Base-by-base conservation (phyloP, 129 eudicot species). In the Arctium minus region DNA sequence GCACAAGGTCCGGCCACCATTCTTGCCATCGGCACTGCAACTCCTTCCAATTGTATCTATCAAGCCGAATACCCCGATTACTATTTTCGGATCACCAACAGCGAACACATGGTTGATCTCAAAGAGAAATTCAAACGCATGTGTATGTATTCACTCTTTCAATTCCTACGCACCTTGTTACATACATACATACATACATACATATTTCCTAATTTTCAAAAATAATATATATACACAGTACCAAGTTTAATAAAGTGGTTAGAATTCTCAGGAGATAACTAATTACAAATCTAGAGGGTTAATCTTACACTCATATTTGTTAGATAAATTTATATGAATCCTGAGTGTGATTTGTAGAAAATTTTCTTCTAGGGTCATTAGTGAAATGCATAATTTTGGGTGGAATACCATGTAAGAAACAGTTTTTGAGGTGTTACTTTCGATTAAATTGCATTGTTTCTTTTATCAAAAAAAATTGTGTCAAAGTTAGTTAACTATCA, bases 91-190 rank as follows among this genome's bases (percentile, higher is more conserved):
- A 75, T 88, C 70, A 88, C 91, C 39, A 88, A 88, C 7, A 88
- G 91, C 35, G 88, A 88, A 29, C 91, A 88, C 77, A 81, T 81
- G 91, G 85, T 86, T n/a, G 85, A 85, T 38, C 83, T 88, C 65
- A 88, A 88, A 82, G 69, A 85, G 68, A 88, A 88, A 44, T 88
- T 88, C 79, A 39, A 75, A 75, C 88, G 88, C 88, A 85, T 85
- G 88, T 85, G 88, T 85, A 85, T 2, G 88, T 75, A 4, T 56
- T 36, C 40, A 48, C 18, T n/a, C 56, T 10, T 4, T 32, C 53
- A 22, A 22, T 12, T 75, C 10, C 10, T 40, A 6, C 46, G 10
- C 7, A 40, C 46, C 46, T 37, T 5, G 4, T 35, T 37, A 40
- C 10, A 40, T 40, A 40, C 10, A 40, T 5, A 40, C 46, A 40